Evolutionary conservation across 208 protist genomes (phyloP).

Genomic region (Crithidia expoeki): DNA sequence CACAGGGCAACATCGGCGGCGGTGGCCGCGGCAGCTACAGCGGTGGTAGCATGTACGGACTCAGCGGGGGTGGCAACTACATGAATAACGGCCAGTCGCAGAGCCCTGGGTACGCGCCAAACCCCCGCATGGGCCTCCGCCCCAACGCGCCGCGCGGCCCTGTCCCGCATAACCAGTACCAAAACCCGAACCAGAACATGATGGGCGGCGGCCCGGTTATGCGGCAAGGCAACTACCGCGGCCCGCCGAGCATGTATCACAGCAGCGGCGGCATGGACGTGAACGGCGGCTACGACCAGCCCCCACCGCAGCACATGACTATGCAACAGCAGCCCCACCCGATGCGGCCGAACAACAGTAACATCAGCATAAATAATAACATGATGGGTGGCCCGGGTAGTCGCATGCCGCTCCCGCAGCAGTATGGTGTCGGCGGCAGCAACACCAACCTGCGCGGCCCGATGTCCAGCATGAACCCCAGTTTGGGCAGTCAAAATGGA

Average conservation of each 20-base stretch:
- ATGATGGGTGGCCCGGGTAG: conserved; percentile 12
- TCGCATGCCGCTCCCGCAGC: conserved; percentile 20
- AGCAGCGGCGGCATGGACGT: conserved; percentile 19
- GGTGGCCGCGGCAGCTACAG: conserved; percentile 9
- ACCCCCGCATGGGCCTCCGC: conserved; percentile 21
- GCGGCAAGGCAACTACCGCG: conserved; percentile 18
- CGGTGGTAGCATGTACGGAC: conserved; percentile 13
- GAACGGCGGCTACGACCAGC: conserved; percentile 24
- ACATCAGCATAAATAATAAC: conserved; percentile 34
- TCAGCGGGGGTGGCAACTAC: conserved; percentile 19
- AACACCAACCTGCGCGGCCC: conserved; percentile 15
- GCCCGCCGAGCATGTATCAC: conserved; percentile 11
- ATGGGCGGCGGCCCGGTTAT: conserved; percentile 18
- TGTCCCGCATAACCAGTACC: conserved; percentile 26
- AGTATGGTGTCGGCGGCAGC: conserved; percentile 8
- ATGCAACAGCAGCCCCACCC: conserved; percentile 21
- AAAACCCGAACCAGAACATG: conserved; percentile 21
- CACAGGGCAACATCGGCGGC: conserved; percentile 13
- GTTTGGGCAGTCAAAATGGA: conserved; percentile 11
- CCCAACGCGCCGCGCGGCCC: conserved; percentile 9
- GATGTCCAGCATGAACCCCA: conserved; percentile 3
- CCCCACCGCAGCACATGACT: conserved; percentile 23
- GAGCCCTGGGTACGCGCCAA: conserved; percentile 1
- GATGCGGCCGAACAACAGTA: conserved; percentile 11
- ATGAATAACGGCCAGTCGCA: conserved; percentile 20